Percentiles rank a stretch among this genome's conserved stretches.
phyloP scores from a whole-genome alignment of 2,329 filamentous ascomycete species.

The Colletotrichum siamense region DNA sequence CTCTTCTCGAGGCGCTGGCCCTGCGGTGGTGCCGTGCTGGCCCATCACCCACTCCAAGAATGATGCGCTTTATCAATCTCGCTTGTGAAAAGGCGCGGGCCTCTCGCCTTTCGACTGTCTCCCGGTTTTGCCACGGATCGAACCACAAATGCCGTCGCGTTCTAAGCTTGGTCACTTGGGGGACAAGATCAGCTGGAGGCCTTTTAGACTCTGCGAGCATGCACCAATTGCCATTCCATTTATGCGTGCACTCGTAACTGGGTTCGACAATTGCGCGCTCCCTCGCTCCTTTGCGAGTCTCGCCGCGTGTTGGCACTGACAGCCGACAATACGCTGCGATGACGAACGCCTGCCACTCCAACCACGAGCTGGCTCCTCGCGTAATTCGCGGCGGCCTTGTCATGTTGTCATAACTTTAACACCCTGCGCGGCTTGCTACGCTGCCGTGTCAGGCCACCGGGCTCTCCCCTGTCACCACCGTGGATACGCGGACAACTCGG shows the following conservation, averaged over 20 bases:
- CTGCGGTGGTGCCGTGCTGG: neutral
- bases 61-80: conserved; percentile 23
- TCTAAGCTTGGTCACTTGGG: neutral
- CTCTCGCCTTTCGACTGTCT: conserved; percentile 22
- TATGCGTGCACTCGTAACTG: neutral
- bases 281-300: neutral
- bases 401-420: conserved; percentile 18
- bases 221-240: neutral
- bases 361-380: neutral
- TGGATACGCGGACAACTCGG: conserved; percentile 12
- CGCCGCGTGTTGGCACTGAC: neutral
- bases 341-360: neutral
- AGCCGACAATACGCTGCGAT: neutral
- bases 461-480: conserved; percentile 4
- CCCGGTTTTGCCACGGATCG: conserved; percentile 21
- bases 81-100: conserved; percentile 21
- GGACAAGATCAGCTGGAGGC: neutral
- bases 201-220: neutral
- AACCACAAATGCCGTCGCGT: conserved; percentile 10
- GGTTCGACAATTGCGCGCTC: neutral
- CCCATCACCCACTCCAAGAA: conserved; percentile 9
- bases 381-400: conserved; percentile 14
- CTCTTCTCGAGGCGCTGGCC: neutral
- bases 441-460: conserved; percentile 16
- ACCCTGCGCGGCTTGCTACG: conserved; percentile 19